Conservation (phyloP, 2,329 filamentous ascomycete species). For the Trichophyton verrucosum region DNA sequence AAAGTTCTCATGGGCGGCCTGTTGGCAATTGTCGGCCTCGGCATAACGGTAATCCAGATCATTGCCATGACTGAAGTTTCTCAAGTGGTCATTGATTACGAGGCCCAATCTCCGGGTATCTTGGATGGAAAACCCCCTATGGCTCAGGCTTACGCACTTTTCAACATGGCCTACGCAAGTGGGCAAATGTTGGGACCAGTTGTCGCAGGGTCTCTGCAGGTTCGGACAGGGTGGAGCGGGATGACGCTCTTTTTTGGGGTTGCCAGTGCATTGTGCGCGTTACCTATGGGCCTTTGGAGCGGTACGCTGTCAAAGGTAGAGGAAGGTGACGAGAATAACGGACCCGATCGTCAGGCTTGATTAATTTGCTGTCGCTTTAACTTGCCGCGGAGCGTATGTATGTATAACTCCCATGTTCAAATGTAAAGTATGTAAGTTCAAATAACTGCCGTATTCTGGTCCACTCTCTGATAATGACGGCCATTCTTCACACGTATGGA, state of each 20-base stretch:
- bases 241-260: not conserved
- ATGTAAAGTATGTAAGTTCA: too few relatives aligned
- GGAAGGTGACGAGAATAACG: not conserved
- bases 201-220: not conserved
- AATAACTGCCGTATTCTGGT: too few relatives aligned
- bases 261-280: not conserved
- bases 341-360: not conserved
- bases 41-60: conserved; percentile 10
- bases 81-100: conserved; percentile 43
- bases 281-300: not conserved
- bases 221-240: not conserved
- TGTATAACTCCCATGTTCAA: too few relatives aligned
- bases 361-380: not conserved
- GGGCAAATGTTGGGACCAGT: not conserved
- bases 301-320: not conserved
- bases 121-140: conserved; percentile 32
- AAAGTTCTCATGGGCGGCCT: conserved; percentile 19
- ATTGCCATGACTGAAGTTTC: conserved; percentile 14
- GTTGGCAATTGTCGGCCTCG: not conserved
- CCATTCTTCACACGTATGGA: too few relatives aligned
- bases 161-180: not conserved
- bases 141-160: not conserved
- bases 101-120: conserved; percentile 42
- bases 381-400: not conserved
- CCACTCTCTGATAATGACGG: too few relatives aligned